Base-by-base conservation (phyloP, 129 eudicot species). In the Ambrosia artemisiifolia region DNA sequence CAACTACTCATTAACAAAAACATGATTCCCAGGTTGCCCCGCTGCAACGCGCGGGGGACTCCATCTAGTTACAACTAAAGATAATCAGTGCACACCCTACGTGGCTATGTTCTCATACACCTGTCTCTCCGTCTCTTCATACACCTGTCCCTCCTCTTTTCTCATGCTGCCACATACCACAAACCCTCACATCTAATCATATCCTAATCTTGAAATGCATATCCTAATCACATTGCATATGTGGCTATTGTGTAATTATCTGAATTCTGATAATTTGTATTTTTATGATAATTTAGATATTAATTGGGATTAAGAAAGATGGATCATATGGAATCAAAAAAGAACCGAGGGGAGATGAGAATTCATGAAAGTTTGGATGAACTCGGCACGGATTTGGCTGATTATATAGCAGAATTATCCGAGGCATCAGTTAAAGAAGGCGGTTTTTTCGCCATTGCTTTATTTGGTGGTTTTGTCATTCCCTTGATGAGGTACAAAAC, bases 391-490 rank as follows among this genome's bases (percentile, higher is more conserved):
- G 88, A 85, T 80, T 90, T 93, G 69, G 96, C 85, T 28, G 98
- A 93, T n/a, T 90, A 93, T 57, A 82, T 93, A 36, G 88, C 95
- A 5, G 96, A 93, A 63, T 62, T 93, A 85, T 93, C 98, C 0
- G 98, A 93, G 67, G 78, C 63, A 10, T 82, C 88, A 0, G 93
- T 93, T 30, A 93, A 85, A 76, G 98, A 93, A 67, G 80, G 96
- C 20, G 96, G 98, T 3, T 85, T 76, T 69, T 93, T 93, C 65
- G 83, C 95, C 82, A 77, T 93, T 74, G 96, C 98, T 69, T 74
- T 93, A 72, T 89, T 96, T 13, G 96, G 98, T 66, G 98, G 98
- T 75, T 93, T 96, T 7, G 84, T 93, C 68, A 82, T 93, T 53
- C 75, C 79, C 83, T 85, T 93, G 67, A 81, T 89, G 86, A 77